These are phyloP conservation scores for Blastomyces silverae DNA, from an alignment of 2,329 filamentous ascomycete genomes.

Conservation along the genomic window DNA sequence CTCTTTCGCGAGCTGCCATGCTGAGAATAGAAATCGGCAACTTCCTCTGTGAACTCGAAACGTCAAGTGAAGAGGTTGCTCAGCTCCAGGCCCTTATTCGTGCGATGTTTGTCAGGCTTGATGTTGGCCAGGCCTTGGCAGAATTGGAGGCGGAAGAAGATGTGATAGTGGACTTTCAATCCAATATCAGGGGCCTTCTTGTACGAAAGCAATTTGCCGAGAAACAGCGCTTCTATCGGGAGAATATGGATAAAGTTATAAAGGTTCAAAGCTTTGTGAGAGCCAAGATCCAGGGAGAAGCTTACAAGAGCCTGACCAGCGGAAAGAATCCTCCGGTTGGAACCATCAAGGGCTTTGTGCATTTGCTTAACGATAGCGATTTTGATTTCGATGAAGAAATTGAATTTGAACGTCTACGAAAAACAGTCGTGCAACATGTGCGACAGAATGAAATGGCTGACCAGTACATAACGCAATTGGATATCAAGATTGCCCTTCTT, in stretches of 20 bases:
- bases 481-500: conserved; percentile 96
- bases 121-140: conserved; percentile 65
- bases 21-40: conserved; percentile 37
- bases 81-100: conserved; percentile 68
- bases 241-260: conserved; percentile 98
- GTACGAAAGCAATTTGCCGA: conserved; percentile 70
- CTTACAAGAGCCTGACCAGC: conserved; percentile 92
- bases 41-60: conserved; percentile 63
- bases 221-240: conserved; percentile 80
- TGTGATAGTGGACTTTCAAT: conserved; percentile 66
- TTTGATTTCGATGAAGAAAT: conserved; percentile 99
- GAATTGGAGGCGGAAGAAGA: conserved; percentile 79
- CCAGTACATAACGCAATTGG: conserved; percentile 95
- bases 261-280: conserved; percentile 97
- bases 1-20: conserved; percentile 38
- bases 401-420: conserved; percentile 88
- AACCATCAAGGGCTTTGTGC: conserved; percentile 96
- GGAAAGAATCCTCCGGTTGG: conserved; percentile 96
- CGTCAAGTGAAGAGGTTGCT: conserved; percentile 59
- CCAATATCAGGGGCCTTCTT: conserved; percentile 63
- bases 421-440: conserved; percentile 95
- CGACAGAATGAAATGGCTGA: conserved; percentile 95
- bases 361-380: conserved; percentile 94
- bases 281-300: conserved; percentile 90
- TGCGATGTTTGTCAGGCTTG: conserved; percentile 68